A percentile compares a stretch with the other conserved stretches of the same genome.
Conservation (phyloP, 495 filamentous ascomycete genomes). For the Entonaema liquescens region DNA sequence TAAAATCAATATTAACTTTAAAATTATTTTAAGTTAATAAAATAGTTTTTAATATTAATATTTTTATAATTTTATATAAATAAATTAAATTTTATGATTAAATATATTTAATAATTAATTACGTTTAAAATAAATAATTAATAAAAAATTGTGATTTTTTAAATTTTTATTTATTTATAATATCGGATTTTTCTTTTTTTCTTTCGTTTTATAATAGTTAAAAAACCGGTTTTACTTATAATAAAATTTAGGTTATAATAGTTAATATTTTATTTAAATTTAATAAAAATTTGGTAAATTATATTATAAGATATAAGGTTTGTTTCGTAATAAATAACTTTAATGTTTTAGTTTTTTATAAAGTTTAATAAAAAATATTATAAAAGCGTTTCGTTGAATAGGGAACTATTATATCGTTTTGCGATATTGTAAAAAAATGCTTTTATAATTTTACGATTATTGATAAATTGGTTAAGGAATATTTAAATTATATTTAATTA, state of each 20-base stretch:
- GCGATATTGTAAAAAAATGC: not conserved
- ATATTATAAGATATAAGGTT: not conserved
- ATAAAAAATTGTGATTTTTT: not conserved
- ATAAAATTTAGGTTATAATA: not conserved
- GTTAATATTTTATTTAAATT: not conserved
- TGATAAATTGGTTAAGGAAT: not conserved
- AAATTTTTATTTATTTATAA: not conserved
- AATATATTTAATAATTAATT: not conserved
- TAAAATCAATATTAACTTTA: not conserved
- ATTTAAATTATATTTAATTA: not conserved
- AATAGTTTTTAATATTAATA: not conserved
- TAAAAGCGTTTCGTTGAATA: not conserved
- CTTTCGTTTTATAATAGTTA: not conserved
- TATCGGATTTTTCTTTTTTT: not conserved
- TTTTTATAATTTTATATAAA: not conserved
- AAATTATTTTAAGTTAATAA: not conserved
- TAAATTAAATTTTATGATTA: not conserved
- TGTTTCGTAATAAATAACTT: not conserved
- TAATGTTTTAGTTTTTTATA: not conserved
- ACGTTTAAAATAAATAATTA: not conserved
- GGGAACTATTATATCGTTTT: not conserved
- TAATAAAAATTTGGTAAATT: not conserved
- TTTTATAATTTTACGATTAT: not conserved
- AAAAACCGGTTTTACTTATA: not conserved
- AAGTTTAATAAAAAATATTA: not conserved